Conservation (phyloP, 140 eudicot genomes). For the Ambrosia hybrid region DNA sequence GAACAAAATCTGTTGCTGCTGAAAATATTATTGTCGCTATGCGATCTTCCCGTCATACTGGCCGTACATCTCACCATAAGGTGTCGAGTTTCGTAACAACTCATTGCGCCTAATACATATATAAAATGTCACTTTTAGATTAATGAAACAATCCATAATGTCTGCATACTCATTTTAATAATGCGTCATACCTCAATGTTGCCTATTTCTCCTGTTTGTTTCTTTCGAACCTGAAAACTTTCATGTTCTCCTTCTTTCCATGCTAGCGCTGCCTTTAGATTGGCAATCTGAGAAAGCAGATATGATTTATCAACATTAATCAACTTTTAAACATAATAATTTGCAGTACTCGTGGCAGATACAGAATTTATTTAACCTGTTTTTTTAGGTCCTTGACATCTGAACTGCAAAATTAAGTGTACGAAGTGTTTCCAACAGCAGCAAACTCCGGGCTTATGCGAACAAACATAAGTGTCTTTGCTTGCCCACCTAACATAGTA, state of each 20-base stretch:
- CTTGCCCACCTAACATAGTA: constrained; percentile 75
- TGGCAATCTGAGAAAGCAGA: constrained; percentile 58
- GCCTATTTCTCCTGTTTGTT: constrained; percentile 71
- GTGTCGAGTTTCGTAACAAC: no score
- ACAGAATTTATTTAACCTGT: constrained; percentile 45
- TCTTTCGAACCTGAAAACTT: constrained; percentile 45
- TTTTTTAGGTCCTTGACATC: constrained; percentile 91
- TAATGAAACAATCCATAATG: not conserved
- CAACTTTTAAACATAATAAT: not conserved
- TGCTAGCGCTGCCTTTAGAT: constrained; percentile 82
- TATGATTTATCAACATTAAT: not conserved
- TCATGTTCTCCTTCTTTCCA: constrained; percentile 71
- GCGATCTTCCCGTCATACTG: no score
- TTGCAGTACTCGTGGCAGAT: not conserved
- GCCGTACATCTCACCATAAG: no score
- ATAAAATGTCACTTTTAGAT: not conserved
- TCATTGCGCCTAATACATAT: constrained; percentile 37
- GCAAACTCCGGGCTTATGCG: constrained; percentile 94
- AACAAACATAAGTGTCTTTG: constrained; percentile 97
- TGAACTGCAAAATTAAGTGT: constrained; percentile 87
- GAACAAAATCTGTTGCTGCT: no score
- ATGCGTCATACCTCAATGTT: constrained; percentile 58
- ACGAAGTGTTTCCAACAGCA: constrained; percentile 86
- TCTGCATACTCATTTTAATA: not conserved
- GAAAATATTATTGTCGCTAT: no score